Conservation (phyloP, 2,329 filamentous ascomycete genomes). For the Trichoderma polysporum region DNA sequence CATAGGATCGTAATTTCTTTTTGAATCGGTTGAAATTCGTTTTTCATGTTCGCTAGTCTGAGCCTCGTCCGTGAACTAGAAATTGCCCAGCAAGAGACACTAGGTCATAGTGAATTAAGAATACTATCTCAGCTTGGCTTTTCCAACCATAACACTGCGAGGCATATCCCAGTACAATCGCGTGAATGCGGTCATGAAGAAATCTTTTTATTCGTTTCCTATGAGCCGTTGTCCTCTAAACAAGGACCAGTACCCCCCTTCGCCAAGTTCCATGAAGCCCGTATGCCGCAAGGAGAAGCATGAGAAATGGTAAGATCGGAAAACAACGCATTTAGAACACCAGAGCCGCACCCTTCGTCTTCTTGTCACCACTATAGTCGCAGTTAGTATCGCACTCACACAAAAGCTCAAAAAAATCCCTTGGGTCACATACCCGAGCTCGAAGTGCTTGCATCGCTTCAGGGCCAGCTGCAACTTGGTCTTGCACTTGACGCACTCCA, state of each 20-base stretch:
- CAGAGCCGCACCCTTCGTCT: slow-evolving; percentile 99
- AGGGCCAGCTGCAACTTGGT: slow-evolving; percentile 95
- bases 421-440: slow-evolving; percentile 79
- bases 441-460: slow-evolving; percentile 99
- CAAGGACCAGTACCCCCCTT: slow-evolving; percentile 48
- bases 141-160: slow-evolving; percentile 9
- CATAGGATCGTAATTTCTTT: not conserved
- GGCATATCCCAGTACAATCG: slow-evolving; percentile 6
- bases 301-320: slow-evolving; percentile 43
- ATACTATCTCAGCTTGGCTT: not conserved
- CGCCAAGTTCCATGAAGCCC: slow-evolving; percentile 51
- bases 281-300: slow-evolving; percentile 46
- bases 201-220: slow-evolving; percentile 43
- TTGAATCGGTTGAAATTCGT: not conserved
- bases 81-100: slow-evolving; percentile 10
- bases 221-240: slow-evolving; percentile 43
- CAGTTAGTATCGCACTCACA: slow-evolving; percentile 41
- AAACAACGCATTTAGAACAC: slow-evolving; percentile 82
- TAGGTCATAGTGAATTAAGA: slow-evolving; percentile 6
- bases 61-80: not conserved
- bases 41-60: slow-evolving; percentile 15
- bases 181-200: slow-evolving; percentile 19
- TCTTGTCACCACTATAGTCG: slow-evolving; percentile 92
- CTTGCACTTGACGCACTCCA: slow-evolving; percentile 98
- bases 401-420: not conserved